phyloP scores from a whole-genome alignment of 2,329 filamentous ascomycete genomes.

The Aspergillus phoenicis region DNA sequence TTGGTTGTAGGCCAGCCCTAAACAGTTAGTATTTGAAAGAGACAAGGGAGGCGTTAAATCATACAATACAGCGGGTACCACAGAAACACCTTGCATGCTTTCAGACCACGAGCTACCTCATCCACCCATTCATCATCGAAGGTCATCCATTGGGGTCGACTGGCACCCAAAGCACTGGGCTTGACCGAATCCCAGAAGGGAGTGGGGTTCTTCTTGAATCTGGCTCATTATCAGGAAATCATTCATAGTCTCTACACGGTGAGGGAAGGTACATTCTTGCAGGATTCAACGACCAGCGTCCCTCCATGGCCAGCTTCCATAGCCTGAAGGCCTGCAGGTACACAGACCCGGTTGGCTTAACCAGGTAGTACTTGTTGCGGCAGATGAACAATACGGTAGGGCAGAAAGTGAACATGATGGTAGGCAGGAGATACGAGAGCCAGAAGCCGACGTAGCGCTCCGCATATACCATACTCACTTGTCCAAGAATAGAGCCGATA shows the following conservation, averaged over 20 bases:
- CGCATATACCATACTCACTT: conserved; percentile 70
- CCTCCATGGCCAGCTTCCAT: conserved; percentile 63
- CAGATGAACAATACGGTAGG: conserved; percentile 63
- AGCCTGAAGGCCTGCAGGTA: conserved; percentile 67
- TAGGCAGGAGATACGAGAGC: conserved; percentile 70
- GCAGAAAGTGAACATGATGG: conserved; percentile 63
- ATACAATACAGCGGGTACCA: conserved; percentile 56
- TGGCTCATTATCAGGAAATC: no score
- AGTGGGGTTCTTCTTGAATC: conserved; percentile 20
- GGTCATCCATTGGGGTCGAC: conserved; percentile 60
- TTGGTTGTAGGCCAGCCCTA: conserved; percentile 55
- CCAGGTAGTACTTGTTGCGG: conserved; percentile 64
- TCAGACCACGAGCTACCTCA: conserved; percentile 70
- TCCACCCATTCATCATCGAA: conserved; percentile 84
- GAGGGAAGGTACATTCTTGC: conserved; percentile 52
- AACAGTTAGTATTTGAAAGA: not conserved
- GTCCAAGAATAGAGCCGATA: conserved; percentile 63
- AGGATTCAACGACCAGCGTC: conserved; percentile 64
- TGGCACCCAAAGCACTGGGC: conserved; percentile 27
- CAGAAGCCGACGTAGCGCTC: conserved; percentile 78
- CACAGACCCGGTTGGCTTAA: conserved; percentile 72
- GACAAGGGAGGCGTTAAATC: conserved; percentile 6
- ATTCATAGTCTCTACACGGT: no score
- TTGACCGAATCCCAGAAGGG: conserved; percentile 38
- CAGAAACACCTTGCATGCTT: conserved; percentile 70